Conservation (phyloP, 148 eudicot species). For the Rhododendron kiyosumense region DNA sequence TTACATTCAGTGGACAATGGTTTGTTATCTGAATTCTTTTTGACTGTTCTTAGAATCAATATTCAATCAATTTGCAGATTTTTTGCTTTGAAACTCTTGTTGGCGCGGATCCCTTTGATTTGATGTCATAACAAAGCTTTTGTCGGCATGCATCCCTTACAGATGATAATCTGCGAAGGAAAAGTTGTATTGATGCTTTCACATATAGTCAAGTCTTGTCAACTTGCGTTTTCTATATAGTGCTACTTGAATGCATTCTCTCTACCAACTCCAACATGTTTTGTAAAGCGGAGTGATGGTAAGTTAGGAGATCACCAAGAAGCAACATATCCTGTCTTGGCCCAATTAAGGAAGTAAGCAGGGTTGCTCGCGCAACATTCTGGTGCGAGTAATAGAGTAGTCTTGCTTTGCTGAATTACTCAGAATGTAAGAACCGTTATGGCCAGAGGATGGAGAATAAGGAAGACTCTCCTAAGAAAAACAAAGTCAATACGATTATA, state of each 20-base stretch:
- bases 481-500: not conserved
- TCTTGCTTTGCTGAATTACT: not conserved
- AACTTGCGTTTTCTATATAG: not conserved
- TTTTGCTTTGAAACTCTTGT: not conserved
- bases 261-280: not conserved
- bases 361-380: not conserved
- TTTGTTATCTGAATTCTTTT: not conserved
- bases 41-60: not conserved
- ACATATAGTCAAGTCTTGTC: not conserved
- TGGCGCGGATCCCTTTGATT: not conserved
- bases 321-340: not conserved
- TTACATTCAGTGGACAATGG: not conserved
- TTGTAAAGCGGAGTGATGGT: not conserved
- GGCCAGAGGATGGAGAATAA: not conserved
- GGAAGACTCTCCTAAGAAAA: not conserved
- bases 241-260: not conserved
- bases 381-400: not conserved
- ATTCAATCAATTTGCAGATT: not conserved
- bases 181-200: not conserved
- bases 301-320: not conserved
- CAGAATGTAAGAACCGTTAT: not conserved
- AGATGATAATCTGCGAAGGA: not conserved
- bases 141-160: not conserved
- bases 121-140: not conserved
- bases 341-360: not conserved